Conservation (phyloP, 768 basidiomycete species). For the Kwoniella sp. region DNA sequence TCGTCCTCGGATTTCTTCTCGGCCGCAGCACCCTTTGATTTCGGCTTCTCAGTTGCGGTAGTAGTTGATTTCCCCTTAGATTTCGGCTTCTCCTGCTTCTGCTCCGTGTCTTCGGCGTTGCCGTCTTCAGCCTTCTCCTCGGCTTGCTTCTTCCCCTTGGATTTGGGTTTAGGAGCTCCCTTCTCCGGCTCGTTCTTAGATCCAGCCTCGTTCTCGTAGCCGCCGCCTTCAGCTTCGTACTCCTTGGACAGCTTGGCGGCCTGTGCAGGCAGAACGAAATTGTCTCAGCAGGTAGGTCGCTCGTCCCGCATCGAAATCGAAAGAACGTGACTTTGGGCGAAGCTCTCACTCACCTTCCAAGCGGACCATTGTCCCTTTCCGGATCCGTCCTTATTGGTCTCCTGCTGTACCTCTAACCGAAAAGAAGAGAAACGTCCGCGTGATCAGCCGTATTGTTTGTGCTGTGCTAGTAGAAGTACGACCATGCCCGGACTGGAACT, state of each 20-base stretch:
- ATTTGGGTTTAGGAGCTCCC: constrained; percentile 48
- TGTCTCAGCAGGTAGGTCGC: background rate
- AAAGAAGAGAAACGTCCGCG: no score
- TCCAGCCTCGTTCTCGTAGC: constrained; percentile 51
- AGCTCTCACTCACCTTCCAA: constrained; percentile 50
- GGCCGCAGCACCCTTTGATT: constrained; percentile 6
- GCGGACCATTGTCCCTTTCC: constrained; percentile 54
- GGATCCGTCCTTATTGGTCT: constrained; percentile 54
- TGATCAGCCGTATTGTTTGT: no score
- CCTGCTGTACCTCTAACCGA: constrained; percentile 46
- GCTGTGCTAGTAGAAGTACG: no score
- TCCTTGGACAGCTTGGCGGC: constrained; percentile 51
- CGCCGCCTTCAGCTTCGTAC: constrained; percentile 52
- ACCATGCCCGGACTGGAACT: no score
- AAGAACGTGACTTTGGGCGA: background rate
- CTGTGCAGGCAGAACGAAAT: constrained; percentile 10
- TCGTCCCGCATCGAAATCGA: background rate
- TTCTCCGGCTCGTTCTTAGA: constrained; percentile 55
- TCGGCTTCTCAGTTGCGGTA: constrained; percentile 25
- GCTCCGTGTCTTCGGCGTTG: background rate
- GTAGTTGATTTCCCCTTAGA: background rate
- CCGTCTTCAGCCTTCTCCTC: constrained; percentile 26
- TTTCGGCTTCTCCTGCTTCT: constrained; percentile 7
- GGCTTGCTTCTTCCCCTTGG: constrained; percentile 35
- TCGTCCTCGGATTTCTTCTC: constrained; percentile 25